Evolutionary conservation across 2,329 filamentous ascomycete species (phyloP).

Genomic region (Microsporum canis): DNA sequence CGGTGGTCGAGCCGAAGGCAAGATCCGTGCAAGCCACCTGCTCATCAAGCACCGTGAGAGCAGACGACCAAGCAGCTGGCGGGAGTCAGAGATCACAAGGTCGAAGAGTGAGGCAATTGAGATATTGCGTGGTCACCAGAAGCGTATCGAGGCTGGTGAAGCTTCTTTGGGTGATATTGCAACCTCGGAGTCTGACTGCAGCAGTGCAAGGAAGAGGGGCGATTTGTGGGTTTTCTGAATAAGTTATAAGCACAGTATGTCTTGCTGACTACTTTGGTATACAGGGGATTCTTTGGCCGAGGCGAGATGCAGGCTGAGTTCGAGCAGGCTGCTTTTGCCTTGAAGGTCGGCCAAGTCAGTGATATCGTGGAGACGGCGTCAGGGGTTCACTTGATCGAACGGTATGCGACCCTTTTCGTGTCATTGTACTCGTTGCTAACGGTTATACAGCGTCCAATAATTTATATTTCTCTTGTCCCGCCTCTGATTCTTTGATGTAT

Average conservation of each 20-base stretch:
- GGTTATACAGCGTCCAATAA: background rate
- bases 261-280: background rate
- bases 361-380: slow-evolving; percentile 82
- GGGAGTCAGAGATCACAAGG: slow-evolving; percentile 77
- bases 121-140: slow-evolving; percentile 65
- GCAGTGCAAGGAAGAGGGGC: slow-evolving; percentile 83
- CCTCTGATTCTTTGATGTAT: background rate
- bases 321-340: slow-evolving; percentile 85
- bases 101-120: slow-evolving; percentile 73
- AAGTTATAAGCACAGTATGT: background rate
- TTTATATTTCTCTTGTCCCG: background rate
- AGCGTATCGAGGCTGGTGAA: slow-evolving; percentile 60
- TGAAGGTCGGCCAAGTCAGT: slow-evolving; percentile 79
- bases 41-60: slow-evolving; percentile 88
- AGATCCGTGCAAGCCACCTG: slow-evolving; percentile 87
- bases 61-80: slow-evolving; percentile 84
- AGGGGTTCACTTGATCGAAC: slow-evolving; percentile 89
- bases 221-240: slow-evolving; percentile 58
- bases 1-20: slow-evolving; percentile 49
- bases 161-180: slow-evolving; percentile 70
- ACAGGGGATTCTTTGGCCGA: slow-evolving; percentile 74
- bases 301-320: slow-evolving; percentile 99
- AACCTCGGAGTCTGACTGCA: slow-evolving; percentile 84
- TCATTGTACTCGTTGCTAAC: background rate
- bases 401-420: slow-evolving; percentile 43